phyloP scores from a whole-genome alignment of 805 yeast genomes.

The Hanseniaspora occidentalis region DNA sequence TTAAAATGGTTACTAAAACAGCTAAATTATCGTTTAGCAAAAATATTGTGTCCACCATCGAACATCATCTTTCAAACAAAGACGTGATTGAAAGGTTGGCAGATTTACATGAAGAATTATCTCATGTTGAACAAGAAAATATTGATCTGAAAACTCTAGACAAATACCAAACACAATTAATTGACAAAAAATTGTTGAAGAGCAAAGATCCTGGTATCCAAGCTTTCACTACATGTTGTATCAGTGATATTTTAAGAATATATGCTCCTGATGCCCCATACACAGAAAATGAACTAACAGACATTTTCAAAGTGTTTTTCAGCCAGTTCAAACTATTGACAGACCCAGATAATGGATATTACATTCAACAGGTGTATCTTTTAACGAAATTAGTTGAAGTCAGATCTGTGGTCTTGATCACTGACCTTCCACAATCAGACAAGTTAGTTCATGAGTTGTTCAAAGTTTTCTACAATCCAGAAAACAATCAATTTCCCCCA shows the following conservation, averaged over 20 bases:
- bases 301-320: conserved; percentile 54
- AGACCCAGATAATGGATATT: conserved; percentile 47
- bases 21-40: conserved; percentile 28
- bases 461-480: conserved; percentile 44
- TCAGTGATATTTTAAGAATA: conserved; percentile 62
- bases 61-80: conserved; percentile 45
- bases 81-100: conserved; percentile 48
- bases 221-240: conserved; percentile 56
- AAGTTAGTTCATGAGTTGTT: conserved; percentile 44
- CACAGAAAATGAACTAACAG: conserved; percentile 47
- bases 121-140: conserved; percentile 47
- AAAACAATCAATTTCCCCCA: conserved; percentile 33
- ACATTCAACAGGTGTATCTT: conserved; percentile 49
- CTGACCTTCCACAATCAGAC: conserved; percentile 59
- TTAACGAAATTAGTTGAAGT: conserved; percentile 63
- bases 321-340: conserved; percentile 45
- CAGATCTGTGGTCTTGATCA: conserved; percentile 56
- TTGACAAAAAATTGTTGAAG: conserved; percentile 43
- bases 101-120: conserved; percentile 48
- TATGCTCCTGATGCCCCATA: conserved; percentile 90
- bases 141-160: conserved; percentile 36
- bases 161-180: conserved; percentile 36
- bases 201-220: conserved; percentile 60
- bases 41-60: conserved; percentile 42
- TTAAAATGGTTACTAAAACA: conserved; percentile 7